phyloP scores from a whole-genome alignment of 164 flowering plant genomes.

The Malania oleifera region DNA sequence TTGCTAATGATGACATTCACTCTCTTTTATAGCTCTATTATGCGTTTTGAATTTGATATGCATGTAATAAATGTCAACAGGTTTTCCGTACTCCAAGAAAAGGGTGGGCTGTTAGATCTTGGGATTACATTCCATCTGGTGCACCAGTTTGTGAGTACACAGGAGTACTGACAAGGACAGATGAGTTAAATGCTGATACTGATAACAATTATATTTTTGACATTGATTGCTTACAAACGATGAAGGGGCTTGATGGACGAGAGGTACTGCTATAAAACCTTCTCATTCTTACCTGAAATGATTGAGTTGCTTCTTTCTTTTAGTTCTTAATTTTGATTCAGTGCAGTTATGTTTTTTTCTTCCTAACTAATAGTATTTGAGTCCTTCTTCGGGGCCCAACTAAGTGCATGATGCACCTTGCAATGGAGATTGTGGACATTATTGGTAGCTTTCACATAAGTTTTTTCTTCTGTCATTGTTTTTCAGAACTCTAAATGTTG shows the following conservation, averaged over 20 bases:
- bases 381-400: too few species aligned
- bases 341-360: neutral
- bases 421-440: neutral
- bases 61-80: conserved; percentile 26
- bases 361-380: neutral
- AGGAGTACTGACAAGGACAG: conserved; percentile 65
- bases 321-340: neutral
- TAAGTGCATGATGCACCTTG: neutral
- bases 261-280: conserved; percentile 42
- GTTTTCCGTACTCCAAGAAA: conserved; percentile 87
- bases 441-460: neutral
- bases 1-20: neutral
- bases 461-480: too few species aligned
- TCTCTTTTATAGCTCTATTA: neutral
- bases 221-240: conserved; percentile 94
- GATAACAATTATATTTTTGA: conserved; percentile 80
- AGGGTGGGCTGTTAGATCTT: conserved; percentile 95
- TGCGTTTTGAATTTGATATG: conserved; percentile 1
- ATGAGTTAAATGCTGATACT: conserved; percentile 47
- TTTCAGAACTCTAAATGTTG: too few species aligned
- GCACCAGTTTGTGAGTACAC: conserved; percentile 88
- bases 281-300: neutral
- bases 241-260: conserved; percentile 86
- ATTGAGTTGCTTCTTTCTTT: neutral
- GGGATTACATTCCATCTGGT: conserved; percentile 93